phyloP scores from a whole-genome alignment of 768 basidiomycete genomes.

The Agaricus blazei region DNA sequence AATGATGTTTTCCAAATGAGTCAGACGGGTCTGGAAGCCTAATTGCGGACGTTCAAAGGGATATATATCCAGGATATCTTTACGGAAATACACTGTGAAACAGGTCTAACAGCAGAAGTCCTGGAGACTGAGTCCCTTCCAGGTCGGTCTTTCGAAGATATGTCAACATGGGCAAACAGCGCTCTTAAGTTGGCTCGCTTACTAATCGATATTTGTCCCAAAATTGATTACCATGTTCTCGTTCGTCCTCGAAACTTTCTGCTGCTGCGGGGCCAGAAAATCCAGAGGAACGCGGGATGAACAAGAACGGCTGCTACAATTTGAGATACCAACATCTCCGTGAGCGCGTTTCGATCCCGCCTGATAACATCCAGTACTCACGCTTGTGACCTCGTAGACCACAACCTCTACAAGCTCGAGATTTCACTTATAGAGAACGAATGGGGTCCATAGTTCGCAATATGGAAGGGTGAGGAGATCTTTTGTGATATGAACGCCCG shows the following conservation, averaged over 20 bases:
- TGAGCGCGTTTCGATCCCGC: neutral
- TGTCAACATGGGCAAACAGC: neutral
- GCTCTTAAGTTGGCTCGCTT: too few species aligned
- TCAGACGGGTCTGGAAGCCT: too few species aligned
- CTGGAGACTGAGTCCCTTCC: too few species aligned
- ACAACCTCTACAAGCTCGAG: neutral
- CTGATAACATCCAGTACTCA: neutral
- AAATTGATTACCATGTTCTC: neutral
- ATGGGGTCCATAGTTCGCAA: conserved; percentile 43
- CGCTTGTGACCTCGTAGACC: neutral
- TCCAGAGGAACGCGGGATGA: neutral
- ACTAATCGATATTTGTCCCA: neutral
- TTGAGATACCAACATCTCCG: conserved; percentile 7
- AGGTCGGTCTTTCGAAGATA: too few species aligned
- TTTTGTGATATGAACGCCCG: conserved; percentile 1
- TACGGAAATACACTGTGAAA: too few species aligned
- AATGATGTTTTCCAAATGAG: too few species aligned
- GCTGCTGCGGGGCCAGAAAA: neutral
- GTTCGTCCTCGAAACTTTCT: neutral
- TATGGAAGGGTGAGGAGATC: conserved; percentile 48
- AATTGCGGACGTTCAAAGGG: too few species aligned
- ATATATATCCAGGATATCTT: too few species aligned
- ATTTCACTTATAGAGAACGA: neutral
- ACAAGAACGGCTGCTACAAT: conserved; percentile 3
- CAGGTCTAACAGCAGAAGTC: too few species aligned